Evolutionary conservation across 768 basidiomycete genomes (phyloP), one percentile per base, ranked within the genome.

Genomic region (Boletellus ananiceps): DNA sequence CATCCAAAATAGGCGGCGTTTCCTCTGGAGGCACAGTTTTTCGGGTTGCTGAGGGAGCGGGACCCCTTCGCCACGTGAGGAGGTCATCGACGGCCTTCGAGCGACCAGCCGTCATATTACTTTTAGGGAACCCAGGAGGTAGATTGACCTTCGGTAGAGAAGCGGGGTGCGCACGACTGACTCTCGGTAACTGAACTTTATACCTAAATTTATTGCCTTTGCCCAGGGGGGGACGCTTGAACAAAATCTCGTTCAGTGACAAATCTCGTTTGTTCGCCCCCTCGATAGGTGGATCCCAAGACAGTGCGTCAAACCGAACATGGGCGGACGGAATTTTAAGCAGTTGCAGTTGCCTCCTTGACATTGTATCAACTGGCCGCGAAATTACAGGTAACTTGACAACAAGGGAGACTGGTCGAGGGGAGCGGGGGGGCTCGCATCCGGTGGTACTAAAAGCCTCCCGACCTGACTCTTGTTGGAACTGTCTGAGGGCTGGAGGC

Each of bases 211-310:
- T 70, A 40, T 52, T 59, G 14, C 73, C 70, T 49, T 64, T 74
- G 36, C 46, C 47, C 12, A 57, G 45, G 18, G 54, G 55, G 14
- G 74, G 71, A 52, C 70, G 77, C 49, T 66, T 74, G 66, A 88
- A 86, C 32, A 91, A 66, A 34, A 83, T 62, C 25, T 85, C 81
- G 55, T 86, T 84, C 35, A 88, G 49, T 16, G 80, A 80, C 40
- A 84, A 71, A 49, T 84, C 83, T 40, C 77, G 72, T 37, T 69
- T 76, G 45, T 57, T 78, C 80, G 84, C 84, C 41, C 79, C 82
- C 47, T 79, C 77, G 13, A 84, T 74, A 15, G 85, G 84, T 44
- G 89, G 87, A 29, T 81, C 78, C 68, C 84, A 87, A 3, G 85
- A 83, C 25, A 86, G 70, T 23, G 83, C 76, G 46, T 90, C 88